Percentiles rank a stretch among this genome's conserved stretches.
Conservation (phyloP, 176 grass and related monocot genomes). For the Rhipidocladum racemiflorum region DNA sequence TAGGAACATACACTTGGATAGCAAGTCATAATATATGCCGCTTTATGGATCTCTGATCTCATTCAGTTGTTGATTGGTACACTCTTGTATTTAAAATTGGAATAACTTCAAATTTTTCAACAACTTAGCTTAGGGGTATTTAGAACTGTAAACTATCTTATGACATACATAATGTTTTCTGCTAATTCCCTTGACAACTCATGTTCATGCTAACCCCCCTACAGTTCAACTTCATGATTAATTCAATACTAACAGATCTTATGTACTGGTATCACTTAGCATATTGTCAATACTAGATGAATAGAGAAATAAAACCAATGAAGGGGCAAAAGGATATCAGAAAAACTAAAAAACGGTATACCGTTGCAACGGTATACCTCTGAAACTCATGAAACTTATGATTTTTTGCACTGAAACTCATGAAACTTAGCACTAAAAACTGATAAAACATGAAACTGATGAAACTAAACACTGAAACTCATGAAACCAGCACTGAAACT, state of each 20-base stretch:
- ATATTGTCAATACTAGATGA: neutral
- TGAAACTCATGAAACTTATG: too few relatives aligned
- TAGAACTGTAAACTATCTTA: neutral
- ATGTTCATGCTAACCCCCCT: neutral
- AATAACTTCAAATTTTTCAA: neutral
- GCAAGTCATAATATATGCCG: neutral
- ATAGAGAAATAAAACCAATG: neutral
- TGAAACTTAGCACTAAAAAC: too few relatives aligned
- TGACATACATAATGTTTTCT: neutral
- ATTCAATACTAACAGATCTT: neutral
- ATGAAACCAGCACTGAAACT: too few relatives aligned
- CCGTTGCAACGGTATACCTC: too few relatives aligned
- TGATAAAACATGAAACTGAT: too few relatives aligned
- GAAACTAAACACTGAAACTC: too few relatives aligned
- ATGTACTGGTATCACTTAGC: neutral
- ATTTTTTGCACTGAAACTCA: too few relatives aligned
- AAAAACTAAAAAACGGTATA: too few relatives aligned
- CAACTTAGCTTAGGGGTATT: neutral
- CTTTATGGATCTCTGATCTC: neutral
- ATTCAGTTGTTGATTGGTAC: neutral
- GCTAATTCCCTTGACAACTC: neutral
- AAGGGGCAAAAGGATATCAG: neutral
- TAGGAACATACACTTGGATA: neutral
- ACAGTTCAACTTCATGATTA: neutral
- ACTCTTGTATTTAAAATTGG: neutral